Conservation (phyloP, 345 rosid species). For the Eucalyptus tenuipes region DNA sequence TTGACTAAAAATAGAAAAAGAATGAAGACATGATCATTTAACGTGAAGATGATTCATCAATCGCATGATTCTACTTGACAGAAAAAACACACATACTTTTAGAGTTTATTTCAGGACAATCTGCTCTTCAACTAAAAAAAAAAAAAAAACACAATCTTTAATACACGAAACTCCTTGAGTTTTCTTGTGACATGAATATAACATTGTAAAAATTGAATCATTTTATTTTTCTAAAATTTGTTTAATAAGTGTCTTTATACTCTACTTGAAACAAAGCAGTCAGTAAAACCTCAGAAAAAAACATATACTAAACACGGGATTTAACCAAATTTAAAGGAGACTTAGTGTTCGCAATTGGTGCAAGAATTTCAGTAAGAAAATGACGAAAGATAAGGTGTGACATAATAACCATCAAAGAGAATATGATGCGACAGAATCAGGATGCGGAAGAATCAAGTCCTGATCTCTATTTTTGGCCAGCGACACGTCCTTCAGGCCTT, state of each 20-base stretch:
- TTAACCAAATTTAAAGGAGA: not conserved
- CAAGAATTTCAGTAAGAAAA: not conserved
- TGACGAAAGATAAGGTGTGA: not conserved
- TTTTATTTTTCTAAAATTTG: too few species aligned
- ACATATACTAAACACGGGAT: not conserved
- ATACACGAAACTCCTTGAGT: not conserved
- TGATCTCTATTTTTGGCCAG: not conserved
- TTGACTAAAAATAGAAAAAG: too few species aligned
- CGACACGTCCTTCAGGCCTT: too few species aligned
- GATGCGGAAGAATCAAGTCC: not conserved
- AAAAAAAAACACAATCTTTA: not conserved
- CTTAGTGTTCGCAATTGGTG: not conserved
- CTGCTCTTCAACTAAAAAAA: not conserved
- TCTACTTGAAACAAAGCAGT: not conserved
- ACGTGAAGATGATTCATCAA: not conserved
- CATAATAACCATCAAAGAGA: not conserved
- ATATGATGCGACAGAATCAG: not conserved
- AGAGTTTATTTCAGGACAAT: not conserved
- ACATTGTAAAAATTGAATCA: too few species aligned
- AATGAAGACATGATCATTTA: too few species aligned
- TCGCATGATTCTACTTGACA: not conserved
- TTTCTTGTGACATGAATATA: not conserved
- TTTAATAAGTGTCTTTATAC: not conserved
- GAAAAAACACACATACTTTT: too few species aligned
- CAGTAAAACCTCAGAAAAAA: not conserved